phyloP scores from a whole-genome alignment of 371 early-diverging fungal species.

The Sporodiniella umbellata region DNA sequence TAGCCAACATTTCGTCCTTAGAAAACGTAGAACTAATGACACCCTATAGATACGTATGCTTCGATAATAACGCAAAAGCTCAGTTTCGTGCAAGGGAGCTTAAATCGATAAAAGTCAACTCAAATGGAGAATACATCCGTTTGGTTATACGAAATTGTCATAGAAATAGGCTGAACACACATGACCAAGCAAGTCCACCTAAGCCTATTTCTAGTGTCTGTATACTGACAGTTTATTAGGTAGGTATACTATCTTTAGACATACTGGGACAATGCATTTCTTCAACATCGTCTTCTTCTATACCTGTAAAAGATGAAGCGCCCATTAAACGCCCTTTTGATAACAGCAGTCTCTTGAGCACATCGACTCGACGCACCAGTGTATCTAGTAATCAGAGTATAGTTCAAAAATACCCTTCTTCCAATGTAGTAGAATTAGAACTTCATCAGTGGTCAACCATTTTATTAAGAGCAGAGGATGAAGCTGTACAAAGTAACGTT shows the following conservation, averaged over 20 bases:
- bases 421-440: slow-evolving; percentile 34
- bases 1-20: neutral
- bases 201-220: no score
- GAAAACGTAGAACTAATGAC: neutral
- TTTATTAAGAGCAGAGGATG: slow-evolving; percentile 32
- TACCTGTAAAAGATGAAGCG: slow-evolving; percentile 6
- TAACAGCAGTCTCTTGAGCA: slow-evolving; percentile 37
- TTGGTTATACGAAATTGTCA: slow-evolving; percentile 69
- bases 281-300: neutral
- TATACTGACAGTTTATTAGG: slow-evolving; percentile 22
- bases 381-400: slow-evolving; percentile 40
- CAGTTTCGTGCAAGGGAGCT: slow-evolving; percentile 62
- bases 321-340: slow-evolving; percentile 23
- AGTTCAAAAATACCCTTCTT: slow-evolving; percentile 17
- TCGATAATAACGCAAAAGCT: slow-evolving; percentile 44
- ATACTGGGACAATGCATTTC: slow-evolving; percentile 44
- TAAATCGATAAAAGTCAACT: slow-evolving; percentile 72
- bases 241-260: slow-evolving; percentile 59
- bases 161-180: slow-evolving; percentile 68
- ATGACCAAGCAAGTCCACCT: slow-evolving; percentile 61
- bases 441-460: slow-evolving; percentile 39
- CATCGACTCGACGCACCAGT: slow-evolving; percentile 44
- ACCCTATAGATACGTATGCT: slow-evolving; percentile 34
- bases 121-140: slow-evolving; percentile 69
- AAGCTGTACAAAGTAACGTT: slow-evolving; percentile 32